Conservation (phyloP, 2,329 filamentous ascomycete species). For the Gaeumannomyces tritici region DNA sequence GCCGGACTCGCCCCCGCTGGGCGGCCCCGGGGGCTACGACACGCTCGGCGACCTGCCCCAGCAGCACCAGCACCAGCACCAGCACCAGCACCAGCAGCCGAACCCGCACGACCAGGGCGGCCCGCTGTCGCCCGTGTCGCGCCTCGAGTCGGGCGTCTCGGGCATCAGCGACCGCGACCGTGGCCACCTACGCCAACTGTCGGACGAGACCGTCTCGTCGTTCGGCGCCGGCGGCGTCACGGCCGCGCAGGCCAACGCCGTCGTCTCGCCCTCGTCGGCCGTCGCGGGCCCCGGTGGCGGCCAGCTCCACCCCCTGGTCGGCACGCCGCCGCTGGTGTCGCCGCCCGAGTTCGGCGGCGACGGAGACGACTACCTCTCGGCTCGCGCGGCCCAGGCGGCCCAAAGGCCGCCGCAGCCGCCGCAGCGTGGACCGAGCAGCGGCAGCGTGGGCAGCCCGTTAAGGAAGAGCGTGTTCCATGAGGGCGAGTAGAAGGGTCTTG, state of each 20-base stretch:
- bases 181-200: constrained; percentile 29
- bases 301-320: not conserved
- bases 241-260: not conserved
- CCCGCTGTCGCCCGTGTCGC: constrained; percentile 9
- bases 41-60: constrained; percentile 2
- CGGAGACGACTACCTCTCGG: not conserved
- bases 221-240: not conserved
- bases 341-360: not conserved
- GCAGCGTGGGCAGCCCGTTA: constrained; percentile 1
- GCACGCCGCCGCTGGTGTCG: constrained; percentile 3
- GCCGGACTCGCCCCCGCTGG: constrained; percentile 10
- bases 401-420: not conserved
- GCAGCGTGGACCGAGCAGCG: not conserved
- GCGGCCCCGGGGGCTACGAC: constrained; percentile 5
- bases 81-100: constrained; percentile 2
- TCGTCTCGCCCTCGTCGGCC: not conserved
- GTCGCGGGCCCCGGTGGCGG: not conserved
- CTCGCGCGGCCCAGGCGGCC: not conserved
- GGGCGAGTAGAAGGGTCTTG: constrained; percentile 7
- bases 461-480: constrained; percentile 10
- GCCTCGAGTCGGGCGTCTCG: constrained; percentile 28
- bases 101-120: not conserved
- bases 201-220: constrained; percentile 25
- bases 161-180: constrained; percentile 29
- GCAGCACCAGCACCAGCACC: not conserved